Evolutionary conservation across 352 stramenopile genomes (phyloP).

Genomic region (Achlya hypogyna): DNA sequence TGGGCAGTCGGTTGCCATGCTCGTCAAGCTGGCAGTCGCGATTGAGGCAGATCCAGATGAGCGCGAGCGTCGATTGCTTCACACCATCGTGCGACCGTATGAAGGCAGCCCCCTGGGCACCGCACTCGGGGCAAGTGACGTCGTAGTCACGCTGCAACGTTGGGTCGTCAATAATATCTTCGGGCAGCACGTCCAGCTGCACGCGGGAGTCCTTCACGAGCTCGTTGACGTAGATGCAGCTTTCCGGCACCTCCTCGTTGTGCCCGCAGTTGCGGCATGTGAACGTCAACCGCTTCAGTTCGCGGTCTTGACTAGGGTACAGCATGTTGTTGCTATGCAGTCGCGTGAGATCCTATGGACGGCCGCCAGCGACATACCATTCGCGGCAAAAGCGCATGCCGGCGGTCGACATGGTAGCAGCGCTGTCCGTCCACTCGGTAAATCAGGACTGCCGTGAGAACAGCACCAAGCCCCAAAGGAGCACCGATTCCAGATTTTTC

Average conservation of each 20-base stretch:
- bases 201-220: conserved; percentile 82
- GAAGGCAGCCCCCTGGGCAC: conserved; percentile 72
- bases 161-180: conserved; percentile 81
- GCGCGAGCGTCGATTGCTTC: conserved; percentile 75
- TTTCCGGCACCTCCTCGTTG: conserved; percentile 77
- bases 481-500: neutral
- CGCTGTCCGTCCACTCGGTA: neutral
- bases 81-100: conserved; percentile 83
- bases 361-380: conserved; percentile 43
- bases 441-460: neutral
- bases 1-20: conserved; percentile 69
- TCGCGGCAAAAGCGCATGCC: conserved; percentile 85
- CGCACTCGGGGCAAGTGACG: conserved; percentile 70
- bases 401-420: conserved; percentile 33
- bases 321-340: conserved; percentile 85
- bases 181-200: conserved; percentile 75
- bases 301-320: conserved; percentile 83
- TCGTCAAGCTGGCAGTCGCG: conserved; percentile 81
- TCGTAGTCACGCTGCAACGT: conserved; percentile 84
- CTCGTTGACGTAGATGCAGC: conserved; percentile 89
- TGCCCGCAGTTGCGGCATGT: conserved; percentile 82
- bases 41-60: conserved; percentile 86
- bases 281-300: conserved; percentile 77
- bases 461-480: neutral
- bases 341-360: neutral